phyloP scores from a whole-genome alignment of 371 early-diverging fungal species.

The Cokeromyces recurvatus region DNA sequence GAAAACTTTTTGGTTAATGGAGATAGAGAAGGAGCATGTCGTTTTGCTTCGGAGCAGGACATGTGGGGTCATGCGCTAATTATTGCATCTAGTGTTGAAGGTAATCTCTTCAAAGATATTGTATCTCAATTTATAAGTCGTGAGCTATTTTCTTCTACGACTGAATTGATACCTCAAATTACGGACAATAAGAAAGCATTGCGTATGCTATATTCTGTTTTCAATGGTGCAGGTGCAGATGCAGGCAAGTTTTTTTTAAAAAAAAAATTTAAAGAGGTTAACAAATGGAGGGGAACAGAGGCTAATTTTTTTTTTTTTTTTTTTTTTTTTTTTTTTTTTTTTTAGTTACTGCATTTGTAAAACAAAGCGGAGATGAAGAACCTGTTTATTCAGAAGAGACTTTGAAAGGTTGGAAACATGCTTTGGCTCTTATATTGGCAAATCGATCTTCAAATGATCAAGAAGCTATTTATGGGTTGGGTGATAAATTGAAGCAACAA shows the following conservation, averaged over 20 bases:
- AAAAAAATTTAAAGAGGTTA: too few relatives aligned
- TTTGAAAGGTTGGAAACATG: conserved; percentile 61
- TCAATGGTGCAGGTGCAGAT: conserved; percentile 61
- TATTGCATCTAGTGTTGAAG: conserved; percentile 65
- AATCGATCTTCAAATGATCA: conserved; percentile 78
- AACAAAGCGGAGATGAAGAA: conserved; percentile 3
- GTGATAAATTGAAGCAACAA: conserved; percentile 60
- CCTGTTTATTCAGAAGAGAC: conserved; percentile 18
- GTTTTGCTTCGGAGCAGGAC: conserved; percentile 59
- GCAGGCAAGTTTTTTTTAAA: conserved; percentile 36
- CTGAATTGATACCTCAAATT: conserved; percentile 14
- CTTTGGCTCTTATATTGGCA: conserved; percentile 69
- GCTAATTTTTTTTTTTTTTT: too few relatives aligned
- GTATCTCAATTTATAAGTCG: conserved; percentile 64
- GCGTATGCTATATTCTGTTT: conserved; percentile 68
- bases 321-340: too few relatives aligned
- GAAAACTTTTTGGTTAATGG: conserved; percentile 66
- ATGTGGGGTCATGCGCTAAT: conserved; percentile 90
- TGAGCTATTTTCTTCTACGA: conserved; percentile 35
- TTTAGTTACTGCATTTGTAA: conserved; percentile 27
- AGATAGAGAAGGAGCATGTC: conserved; percentile 70
- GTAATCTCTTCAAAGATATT: conserved; percentile 71
- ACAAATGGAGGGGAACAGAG: too few relatives aligned
- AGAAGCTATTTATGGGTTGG: conserved; percentile 66
- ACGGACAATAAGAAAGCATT: conserved; percentile 55